These are phyloP conservation scores for Coix lacrymajobi DNA, from an alignment of 176 grass and related monocot species.

Conservation along the genomic window DNA sequence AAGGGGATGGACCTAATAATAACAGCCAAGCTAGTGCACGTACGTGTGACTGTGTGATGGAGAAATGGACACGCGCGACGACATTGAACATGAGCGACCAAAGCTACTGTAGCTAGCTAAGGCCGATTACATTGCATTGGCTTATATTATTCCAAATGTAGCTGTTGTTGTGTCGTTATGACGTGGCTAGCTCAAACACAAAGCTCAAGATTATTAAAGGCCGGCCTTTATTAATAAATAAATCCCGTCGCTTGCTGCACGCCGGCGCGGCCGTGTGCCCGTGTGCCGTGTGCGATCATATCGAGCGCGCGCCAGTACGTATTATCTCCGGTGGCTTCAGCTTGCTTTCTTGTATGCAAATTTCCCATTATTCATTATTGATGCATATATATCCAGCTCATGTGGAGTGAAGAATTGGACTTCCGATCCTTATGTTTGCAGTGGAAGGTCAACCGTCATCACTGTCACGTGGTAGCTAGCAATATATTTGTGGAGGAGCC, in stretches of 20 bases:
- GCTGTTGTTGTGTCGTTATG: too few species aligned
- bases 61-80: not conserved
- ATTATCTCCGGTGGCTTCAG: not conserved
- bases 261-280: too few species aligned
- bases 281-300: not conserved
- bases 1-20: not conserved
- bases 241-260: not conserved
- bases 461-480: not conserved
- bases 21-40: not conserved
- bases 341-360: not conserved
- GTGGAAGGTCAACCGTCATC: not conserved
- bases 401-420: not conserved
- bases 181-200: not conserved
- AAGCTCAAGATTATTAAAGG: not conserved
- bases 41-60: too few species aligned
- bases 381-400: not conserved
- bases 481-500: too few species aligned
- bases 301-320: not conserved
- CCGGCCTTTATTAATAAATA: too few species aligned
- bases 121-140: not conserved
- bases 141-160: not conserved
- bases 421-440: not conserved
- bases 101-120: too few species aligned
- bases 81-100: too few species aligned
- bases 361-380: too few species aligned